phyloP scores from a whole-genome alignment of 495 filamentous ascomycete genomes.

The Tuber melanosporum region DNA sequence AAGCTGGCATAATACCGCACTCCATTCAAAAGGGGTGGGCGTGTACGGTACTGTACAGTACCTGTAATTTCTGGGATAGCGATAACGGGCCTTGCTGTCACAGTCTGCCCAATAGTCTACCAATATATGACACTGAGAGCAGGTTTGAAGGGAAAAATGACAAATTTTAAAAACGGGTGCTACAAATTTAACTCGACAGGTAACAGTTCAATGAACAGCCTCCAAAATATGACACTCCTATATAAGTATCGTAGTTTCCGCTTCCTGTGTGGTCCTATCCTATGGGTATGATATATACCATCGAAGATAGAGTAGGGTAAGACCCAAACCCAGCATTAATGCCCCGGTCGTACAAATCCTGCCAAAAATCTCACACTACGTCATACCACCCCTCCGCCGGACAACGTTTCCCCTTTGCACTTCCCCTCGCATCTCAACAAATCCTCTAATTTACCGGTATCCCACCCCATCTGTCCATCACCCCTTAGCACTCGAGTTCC shows the following conservation, averaged over 20 bases:
- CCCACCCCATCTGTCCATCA: background rate
- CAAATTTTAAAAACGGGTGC: background rate
- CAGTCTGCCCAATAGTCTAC: background rate
- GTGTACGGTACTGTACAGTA: background rate
- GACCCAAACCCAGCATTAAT: background rate
- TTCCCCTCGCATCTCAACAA: background rate
- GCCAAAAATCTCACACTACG: background rate
- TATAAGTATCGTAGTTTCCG: background rate
- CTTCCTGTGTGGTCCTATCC: background rate
- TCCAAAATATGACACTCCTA: background rate
- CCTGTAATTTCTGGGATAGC: background rate
- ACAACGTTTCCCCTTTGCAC: background rate
- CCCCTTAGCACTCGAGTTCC: background rate
- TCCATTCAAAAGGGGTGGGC: background rate
- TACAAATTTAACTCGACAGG: background rate
- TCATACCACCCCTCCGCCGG: background rate
- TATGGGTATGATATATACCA: background rate
- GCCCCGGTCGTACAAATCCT: background rate
- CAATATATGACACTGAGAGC: background rate
- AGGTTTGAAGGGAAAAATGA: background rate
- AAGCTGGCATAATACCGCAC: background rate
- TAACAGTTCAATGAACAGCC: background rate
- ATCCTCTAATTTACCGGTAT: background rate
- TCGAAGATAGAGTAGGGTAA: background rate
- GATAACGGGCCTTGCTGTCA: background rate